phyloP scores from a whole-genome alignment of 2,329 filamentous ascomycete species.

The Corynespora cassiicola region DNA sequence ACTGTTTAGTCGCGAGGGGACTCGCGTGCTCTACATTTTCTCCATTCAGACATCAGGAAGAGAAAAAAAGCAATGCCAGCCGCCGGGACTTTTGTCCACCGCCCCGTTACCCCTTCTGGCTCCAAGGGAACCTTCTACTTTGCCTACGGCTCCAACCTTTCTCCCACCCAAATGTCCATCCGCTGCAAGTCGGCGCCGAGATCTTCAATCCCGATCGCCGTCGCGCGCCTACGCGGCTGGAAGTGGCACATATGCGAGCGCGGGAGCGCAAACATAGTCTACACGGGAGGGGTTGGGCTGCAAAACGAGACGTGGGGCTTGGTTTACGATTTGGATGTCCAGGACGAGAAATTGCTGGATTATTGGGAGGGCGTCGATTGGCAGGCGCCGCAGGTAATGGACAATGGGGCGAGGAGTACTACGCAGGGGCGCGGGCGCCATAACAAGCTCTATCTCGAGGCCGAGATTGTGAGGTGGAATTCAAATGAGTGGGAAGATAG shows the following conservation, averaged over 20 bases:
- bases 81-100: too few species aligned
- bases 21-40: too few species aligned
- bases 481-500: too few species aligned
- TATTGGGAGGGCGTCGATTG: constrained; percentile 6
- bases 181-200: constrained; percentile 3
- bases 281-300: neutral
- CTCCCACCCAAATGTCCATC: constrained; percentile 5
- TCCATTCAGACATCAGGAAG: too few species aligned
- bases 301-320: constrained; percentile 6
- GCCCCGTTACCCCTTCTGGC: constrained; percentile 1
- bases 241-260: constrained; percentile 6
- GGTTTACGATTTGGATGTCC: constrained; percentile 4
- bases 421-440: too few species aligned
- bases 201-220: constrained; percentile 3
- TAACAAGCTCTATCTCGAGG: constrained; percentile 6
- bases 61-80: too few species aligned
- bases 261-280: constrained; percentile 4
- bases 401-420: too few species aligned
- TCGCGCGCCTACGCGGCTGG: constrained; percentile 4
- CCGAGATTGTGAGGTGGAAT: constrained; percentile 3
- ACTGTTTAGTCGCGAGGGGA: too few species aligned
- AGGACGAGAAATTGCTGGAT: constrained; percentile 4
- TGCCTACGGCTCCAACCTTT: constrained; percentile 9
- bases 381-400: neutral
- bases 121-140: constrained; percentile 5